Base-by-base conservation (phyloP, 495 filamentous ascomycete species). In the Schizothecium vesticola region DNA sequence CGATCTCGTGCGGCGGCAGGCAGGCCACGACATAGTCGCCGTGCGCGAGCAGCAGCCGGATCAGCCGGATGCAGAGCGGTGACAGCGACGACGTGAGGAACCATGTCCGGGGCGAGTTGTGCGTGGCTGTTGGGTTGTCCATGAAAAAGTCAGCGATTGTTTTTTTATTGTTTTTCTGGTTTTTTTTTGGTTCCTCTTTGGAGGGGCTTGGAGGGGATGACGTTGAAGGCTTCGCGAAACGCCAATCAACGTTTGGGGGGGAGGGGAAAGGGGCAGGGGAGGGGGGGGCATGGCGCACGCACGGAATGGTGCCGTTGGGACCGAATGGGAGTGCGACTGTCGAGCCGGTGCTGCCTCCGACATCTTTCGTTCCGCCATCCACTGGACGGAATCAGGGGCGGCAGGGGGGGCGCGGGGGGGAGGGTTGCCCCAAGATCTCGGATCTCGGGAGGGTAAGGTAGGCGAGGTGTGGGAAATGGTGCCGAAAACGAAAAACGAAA, bases 11-110 rank as follows among this genome's bases (percentile, higher is more conserved):
- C 21, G 91, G 87, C 24, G 87, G 86, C 24, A 96, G 81, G 59
- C 93, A 93, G 26, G 91, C 89, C 21, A 93, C 87, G 23, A 93
- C 90, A 74, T 86, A 91, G 76, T 97, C 95, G 57, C 95, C 92
- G 79, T 97, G 92, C 23, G 85, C 86, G 56, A 97, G 88, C 61
- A 92, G 82, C 72, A 91, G 87, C 59, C 90, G 86, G 59, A 91
- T 87, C 70, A 94, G 83, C 24, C 86, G 84, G 61, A 89, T 80
- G 51, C 85, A 88, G 72, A 96, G 86, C n/a, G 94, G 92, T 62
- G 91, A 91, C 70, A 92, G 83, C 22, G 90, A 89, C 59, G 91
- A 89, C 26, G 93, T 96, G 67, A 98, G 83, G 74, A 97, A 89
- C 94, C 95, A 98, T 76, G 92, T 90, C 67, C 85, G 78, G 66